Evolutionary conservation across 805 yeast genomes (phyloP).

Genomic region (Jamesozyma spencerorum): DNA sequence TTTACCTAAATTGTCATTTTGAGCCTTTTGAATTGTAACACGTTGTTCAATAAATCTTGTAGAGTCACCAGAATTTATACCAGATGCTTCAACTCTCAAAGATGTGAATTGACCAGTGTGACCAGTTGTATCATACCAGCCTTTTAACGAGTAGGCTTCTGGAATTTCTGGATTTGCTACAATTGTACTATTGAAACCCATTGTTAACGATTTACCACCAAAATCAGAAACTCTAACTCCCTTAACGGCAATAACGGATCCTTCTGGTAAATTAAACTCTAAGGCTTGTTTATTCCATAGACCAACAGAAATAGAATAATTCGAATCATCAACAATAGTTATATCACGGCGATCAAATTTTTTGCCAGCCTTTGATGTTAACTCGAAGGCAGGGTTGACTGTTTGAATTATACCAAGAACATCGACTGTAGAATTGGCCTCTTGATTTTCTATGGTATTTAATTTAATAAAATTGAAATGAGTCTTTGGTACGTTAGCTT

Average conservation of each 20-base stretch:
- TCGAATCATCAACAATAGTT: conserved; percentile 75
- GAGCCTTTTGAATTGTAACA: conserved; percentile 57
- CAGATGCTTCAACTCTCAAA: conserved; percentile 45
- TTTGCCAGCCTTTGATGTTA: conserved; percentile 83
- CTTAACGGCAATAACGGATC: conserved; percentile 83
- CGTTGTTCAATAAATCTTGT: conserved; percentile 44
- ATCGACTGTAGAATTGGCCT: conserved; percentile 67
- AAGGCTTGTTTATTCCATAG: conserved; percentile 86
- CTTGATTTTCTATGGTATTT: conserved; percentile 54
- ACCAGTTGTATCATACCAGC: conserved; percentile 90
- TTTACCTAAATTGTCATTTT: conserved; percentile 58
- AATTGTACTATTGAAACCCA: conserved; percentile 70
- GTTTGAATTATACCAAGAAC: conserved; percentile 79
- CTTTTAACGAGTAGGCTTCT: conserved; percentile 80
- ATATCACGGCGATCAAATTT: conserved; percentile 90
- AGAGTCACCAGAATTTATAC: conserved; percentile 23
- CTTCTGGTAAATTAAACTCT: conserved; percentile 63
- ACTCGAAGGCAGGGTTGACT: conserved; percentile 65
- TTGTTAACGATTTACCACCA: conserved; percentile 73
- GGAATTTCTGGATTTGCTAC: conserved; percentile 78
- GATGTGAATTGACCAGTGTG: conserved; percentile 50
- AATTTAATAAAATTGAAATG: conserved; percentile 69
- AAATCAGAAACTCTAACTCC: conserved; percentile 86
- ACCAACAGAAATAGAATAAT: conserved; percentile 66
- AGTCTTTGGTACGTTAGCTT: conserved; percentile 63